phyloP scores from a whole-genome alignment of 371 early-diverging fungal genomes.

The Choanephora cucurbitarum region DNA sequence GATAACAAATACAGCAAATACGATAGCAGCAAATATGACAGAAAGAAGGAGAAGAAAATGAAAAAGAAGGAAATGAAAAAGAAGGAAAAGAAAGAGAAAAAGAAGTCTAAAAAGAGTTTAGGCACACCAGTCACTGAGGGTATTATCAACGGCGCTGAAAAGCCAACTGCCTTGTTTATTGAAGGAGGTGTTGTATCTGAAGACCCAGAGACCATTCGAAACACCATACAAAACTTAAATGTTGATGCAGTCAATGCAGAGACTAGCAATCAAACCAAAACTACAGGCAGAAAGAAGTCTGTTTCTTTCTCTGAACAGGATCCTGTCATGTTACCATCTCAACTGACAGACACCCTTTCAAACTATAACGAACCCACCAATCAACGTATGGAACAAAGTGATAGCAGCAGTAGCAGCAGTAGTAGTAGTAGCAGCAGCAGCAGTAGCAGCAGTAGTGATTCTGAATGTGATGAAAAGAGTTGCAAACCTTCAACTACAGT shows the following conservation, averaged over 20 bases:
- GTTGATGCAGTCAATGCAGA: constrained; percentile 19
- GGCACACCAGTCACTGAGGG: constrained; percentile 30
- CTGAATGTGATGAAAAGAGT: constrained; percentile 20
- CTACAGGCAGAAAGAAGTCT: constrained; percentile 19
- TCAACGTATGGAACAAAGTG: too few relatives aligned
- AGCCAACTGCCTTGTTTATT: constrained; percentile 5
- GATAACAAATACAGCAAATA: neutral
- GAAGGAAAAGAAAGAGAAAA: constrained; percentile 24
- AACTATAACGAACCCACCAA: too few relatives aligned
- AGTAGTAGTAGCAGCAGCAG: constrained; percentile 22
- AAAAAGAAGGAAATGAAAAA: constrained; percentile 33
- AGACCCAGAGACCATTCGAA: constrained; percentile 37
- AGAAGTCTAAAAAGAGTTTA: constrained; percentile 24
- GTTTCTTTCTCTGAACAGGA: constrained; percentile 31
- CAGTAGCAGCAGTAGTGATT: constrained; percentile 26
- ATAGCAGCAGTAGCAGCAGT: constrained; percentile 10
- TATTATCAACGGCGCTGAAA: constrained; percentile 12
- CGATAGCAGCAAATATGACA: constrained; percentile 15
- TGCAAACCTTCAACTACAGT: constrained; percentile 1
- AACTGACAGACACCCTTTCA: neutral
- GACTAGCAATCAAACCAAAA: neutral
- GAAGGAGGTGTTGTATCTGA: constrained; percentile 7
- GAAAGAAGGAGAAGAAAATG: constrained; percentile 21
- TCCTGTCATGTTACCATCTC: constrained; percentile 1
- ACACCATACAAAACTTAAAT: constrained; percentile 36